These are phyloP conservation scores for Aspergillus haitiensis DNA, from an alignment of 495 filamentous ascomycete genomes.

Conservation along the genomic window DNA sequence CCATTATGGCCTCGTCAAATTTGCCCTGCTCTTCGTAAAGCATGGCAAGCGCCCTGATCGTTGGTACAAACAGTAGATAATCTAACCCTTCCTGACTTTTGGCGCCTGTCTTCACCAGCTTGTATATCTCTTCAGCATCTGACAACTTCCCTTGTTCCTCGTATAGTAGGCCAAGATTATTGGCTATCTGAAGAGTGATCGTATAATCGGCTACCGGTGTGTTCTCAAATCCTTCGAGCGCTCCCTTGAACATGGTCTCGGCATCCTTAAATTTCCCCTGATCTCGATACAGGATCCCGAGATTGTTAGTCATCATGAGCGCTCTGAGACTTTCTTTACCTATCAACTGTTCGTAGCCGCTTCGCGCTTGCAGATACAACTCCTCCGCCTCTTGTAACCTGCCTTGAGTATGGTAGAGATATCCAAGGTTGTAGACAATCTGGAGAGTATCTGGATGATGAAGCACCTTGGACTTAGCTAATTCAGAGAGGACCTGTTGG, in stretches of 20 bases:
- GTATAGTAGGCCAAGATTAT: background rate
- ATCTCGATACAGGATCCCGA: conserved; percentile 4
- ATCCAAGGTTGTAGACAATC: conserved; percentile 34
- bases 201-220: background rate
- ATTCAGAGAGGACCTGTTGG: conserved; percentile 27
- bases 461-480: conserved; percentile 30
- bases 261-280: conserved; percentile 10
- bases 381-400: conserved; percentile 21
- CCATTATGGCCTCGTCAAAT: conserved; percentile 22
- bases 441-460: conserved; percentile 31
- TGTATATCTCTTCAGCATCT: conserved; percentile 9
- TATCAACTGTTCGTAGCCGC: background rate
- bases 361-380: conserved; percentile 2
- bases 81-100: background rate
- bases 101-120: background rate
- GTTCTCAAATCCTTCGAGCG: background rate
- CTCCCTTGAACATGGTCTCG: conserved; percentile 14
- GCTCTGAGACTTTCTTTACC: background rate
- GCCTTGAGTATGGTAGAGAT: conserved; percentile 25
- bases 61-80: background rate
- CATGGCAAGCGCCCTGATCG: conserved; percentile 1
- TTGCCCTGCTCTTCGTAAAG: conserved; percentile 2
- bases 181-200: background rate
- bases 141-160: background rate
- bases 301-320: conserved; percentile 6